Percentiles rank a stretch among this genome's conserved stretches.
phyloP scores from a whole-genome alignment of 371 early-diverging fungal species.

The Dichotomocladium elegans region DNA sequence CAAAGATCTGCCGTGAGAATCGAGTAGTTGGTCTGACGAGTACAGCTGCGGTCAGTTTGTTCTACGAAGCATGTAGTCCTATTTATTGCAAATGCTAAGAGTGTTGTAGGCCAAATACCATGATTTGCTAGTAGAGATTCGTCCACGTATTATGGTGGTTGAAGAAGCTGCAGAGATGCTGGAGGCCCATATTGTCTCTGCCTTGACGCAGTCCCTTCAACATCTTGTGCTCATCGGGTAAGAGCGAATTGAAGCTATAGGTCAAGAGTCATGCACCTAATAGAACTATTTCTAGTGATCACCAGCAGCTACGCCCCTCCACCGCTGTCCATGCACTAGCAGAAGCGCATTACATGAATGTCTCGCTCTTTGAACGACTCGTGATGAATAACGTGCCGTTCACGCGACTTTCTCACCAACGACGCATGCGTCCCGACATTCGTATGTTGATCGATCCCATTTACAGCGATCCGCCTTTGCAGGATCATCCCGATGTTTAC shows the following conservation, averaged over 20 bases:
- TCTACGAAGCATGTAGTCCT: neutral
- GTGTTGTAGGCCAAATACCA: slow-evolving; percentile 55
- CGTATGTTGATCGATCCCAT: slow-evolving; percentile 54
- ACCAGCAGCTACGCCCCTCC: slow-evolving; percentile 64
- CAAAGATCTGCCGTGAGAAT: slow-evolving; percentile 36
- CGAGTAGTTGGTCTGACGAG: slow-evolving; percentile 70
- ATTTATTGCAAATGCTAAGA: neutral
- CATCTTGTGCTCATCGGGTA: slow-evolving; percentile 71
- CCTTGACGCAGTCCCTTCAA: slow-evolving; percentile 50
- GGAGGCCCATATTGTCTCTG: slow-evolving; percentile 65
- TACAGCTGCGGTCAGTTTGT: slow-evolving; percentile 60
- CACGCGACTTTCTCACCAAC: slow-evolving; percentile 52
- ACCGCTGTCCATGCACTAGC: slow-evolving; percentile 49
- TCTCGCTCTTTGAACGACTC: slow-evolving; percentile 70
- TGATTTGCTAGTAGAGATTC: slow-evolving; percentile 44
- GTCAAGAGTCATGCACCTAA: no score
- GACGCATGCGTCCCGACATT: slow-evolving; percentile 76
- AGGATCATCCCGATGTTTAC: slow-evolving; percentile 47
- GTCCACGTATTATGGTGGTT: slow-evolving; percentile 54
- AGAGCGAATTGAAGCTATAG: no score
- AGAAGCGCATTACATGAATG: slow-evolving; percentile 47
- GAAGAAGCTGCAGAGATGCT: slow-evolving; percentile 79
- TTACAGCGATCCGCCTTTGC: slow-evolving; percentile 41
- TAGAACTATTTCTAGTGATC: slow-evolving; percentile 54
- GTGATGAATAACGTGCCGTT: slow-evolving; percentile 49